Evolutionary conservation across 2,329 filamentous ascomycete genomes (phyloP), one percentile per base, ranked within the genome.

Genomic region (Knufia fluminis): DNA sequence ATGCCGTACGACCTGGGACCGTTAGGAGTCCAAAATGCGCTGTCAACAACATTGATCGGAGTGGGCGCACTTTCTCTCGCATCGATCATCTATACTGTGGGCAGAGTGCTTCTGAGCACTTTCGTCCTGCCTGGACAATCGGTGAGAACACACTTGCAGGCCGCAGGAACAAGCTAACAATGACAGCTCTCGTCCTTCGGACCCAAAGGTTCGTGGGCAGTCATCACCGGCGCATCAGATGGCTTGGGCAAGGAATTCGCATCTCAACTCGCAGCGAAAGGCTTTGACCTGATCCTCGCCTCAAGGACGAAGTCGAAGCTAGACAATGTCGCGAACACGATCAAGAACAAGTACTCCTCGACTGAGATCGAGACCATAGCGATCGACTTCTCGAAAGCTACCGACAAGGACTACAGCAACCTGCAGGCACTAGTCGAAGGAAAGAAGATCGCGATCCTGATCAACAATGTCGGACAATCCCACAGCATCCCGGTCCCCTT

Each of bases 211-310:
- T 90, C 85, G 51, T 98, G 91, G 90, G 92, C 87, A 26, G 80
- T 98, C 49, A 78, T 98, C 35, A 98, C 92, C 22, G 92, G 92
- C 55, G 92, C 91, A 46, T 96, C 90, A 9, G 92, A 98, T 68
- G 94, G 92, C 56, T 82, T 98, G 55, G 92, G 92, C 65, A 97
- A 95, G 71, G 92, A 98, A 71, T 98, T 88, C 66, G 88, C 91
- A 32, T 76, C 85, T 26, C 89, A 97, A 67, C 82, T 98, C 50
- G 90, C 92, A 20, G 75, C 80, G 54, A 90, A 92, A 66, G 90
- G 90, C 61, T 98, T 91, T 80, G 97, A 96, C 70, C 75, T 97
- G 60, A 73, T 98, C 54, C 86, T 98, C 59, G 83, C 98, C 54
- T 97, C 92, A 40, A 90, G 94, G 61, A 97, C 94, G n/a, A 78